Percentiles rank a stretch among this genome's conserved stretches.
phyloP scores from a whole-genome alignment of 352 stramenopile species.

The Phytopythium chamaehyphon region DNA sequence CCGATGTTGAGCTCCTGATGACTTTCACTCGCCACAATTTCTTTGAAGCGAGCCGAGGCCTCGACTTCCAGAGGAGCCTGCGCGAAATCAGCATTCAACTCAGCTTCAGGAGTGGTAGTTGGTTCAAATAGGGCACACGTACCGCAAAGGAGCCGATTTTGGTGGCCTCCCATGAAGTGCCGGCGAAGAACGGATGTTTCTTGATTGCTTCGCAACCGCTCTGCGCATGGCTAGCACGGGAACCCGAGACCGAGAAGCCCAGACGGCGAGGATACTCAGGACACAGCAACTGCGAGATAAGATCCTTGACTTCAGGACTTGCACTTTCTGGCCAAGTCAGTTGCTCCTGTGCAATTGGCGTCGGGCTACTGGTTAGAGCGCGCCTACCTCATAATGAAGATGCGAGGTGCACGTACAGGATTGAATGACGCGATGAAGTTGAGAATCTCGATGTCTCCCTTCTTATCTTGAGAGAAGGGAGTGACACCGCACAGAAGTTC shows the following conservation, averaged over 20 bases:
- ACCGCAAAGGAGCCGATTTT: conserved; percentile 80
- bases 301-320: conserved; percentile 69
- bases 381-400: neutral
- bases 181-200: conserved; percentile 79
- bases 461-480: conserved; percentile 82
- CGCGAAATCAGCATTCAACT: neutral
- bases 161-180: conserved; percentile 77
- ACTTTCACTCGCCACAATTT: conserved; percentile 50
- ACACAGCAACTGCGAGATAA: conserved; percentile 59
- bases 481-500: conserved; percentile 89
- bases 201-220: conserved; percentile 70
- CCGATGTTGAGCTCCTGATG: conserved; percentile 69
- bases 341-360: conserved; percentile 29
- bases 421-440: conserved; percentile 80
- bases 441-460: conserved; percentile 86
- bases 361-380: too few species aligned
- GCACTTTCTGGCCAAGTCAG: conserved; percentile 66
- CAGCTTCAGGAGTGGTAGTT: too few species aligned
- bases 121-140: conserved; percentile 9
- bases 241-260: conserved; percentile 47
- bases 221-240: conserved; percentile 31
- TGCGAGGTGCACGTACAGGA: conserved; percentile 29
- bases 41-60: conserved; percentile 66
- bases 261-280: conserved; percentile 53
- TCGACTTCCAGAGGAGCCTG: conserved; percentile 72